phyloP scores from a whole-genome alignment of 192 early-diverging fungal species.

The Dissophora globulifera region DNA sequence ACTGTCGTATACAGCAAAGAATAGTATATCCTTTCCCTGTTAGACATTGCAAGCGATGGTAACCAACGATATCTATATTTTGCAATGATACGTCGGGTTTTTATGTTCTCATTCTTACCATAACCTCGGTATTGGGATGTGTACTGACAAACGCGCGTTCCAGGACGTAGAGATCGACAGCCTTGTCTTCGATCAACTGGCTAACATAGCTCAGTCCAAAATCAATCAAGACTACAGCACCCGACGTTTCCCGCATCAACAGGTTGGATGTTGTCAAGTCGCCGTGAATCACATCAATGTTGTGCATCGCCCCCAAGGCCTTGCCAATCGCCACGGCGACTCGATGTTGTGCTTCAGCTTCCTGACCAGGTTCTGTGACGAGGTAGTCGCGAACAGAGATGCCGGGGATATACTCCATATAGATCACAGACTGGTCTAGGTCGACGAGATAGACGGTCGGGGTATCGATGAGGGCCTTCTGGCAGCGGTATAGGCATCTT shows the following conservation, averaged over 20 bases:
- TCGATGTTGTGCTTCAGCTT: constrained; percentile 23
- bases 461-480: constrained; percentile 77
- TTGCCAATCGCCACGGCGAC: constrained; percentile 68
- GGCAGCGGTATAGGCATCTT: constrained; percentile 79
- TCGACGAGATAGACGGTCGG: constrained; percentile 89
- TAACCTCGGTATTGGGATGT: constrained; percentile 83
- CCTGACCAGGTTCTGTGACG: constrained; percentile 35
- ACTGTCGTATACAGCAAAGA: too few relatives aligned
- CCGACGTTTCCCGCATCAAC: constrained; percentile 67
- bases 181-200: constrained; percentile 91
- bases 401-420: constrained; percentile 91
- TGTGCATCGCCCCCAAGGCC: constrained; percentile 84
- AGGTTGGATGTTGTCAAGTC: constrained; percentile 98
- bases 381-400: constrained; percentile 80
- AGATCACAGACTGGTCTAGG: constrained; percentile 73
- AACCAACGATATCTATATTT: too few relatives aligned
- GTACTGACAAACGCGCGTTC: constrained; percentile 93
- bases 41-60: background rate
- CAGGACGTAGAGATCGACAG: constrained; percentile 98
- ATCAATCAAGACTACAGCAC: constrained; percentile 85
- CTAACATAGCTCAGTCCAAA: constrained; percentile 95
- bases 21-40: too few relatives aligned
- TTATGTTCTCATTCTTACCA: constrained; percentile 77
- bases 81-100: too few relatives aligned
- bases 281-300: constrained; percentile 89